Evolutionary conservation across 1,139 yeast genomes (phyloP).

Genomic region (Sugiyamaella xylanicola): DNA sequence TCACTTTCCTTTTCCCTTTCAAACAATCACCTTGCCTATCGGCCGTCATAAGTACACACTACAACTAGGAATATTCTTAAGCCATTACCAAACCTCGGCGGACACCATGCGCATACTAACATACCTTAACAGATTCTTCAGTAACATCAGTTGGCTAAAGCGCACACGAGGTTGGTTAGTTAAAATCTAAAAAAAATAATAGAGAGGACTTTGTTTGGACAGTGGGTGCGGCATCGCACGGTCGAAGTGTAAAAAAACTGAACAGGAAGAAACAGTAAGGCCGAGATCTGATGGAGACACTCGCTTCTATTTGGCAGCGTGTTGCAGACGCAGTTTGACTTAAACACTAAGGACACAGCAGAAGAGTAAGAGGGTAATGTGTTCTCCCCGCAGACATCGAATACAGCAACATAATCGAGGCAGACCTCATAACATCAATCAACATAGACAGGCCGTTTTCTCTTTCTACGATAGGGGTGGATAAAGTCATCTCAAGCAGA

Average conservation of each 20-base stretch:
- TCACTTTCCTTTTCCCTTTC: background rate
- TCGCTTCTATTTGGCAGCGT: too few relatives aligned
- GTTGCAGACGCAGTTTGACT: too few relatives aligned
- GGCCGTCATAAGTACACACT: slow-evolving; percentile 14
- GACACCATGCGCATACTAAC: slow-evolving; percentile 25
- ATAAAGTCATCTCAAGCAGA: too few relatives aligned
- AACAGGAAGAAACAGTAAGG: too few relatives aligned
- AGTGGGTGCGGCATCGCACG: background rate
- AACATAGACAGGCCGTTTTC: too few relatives aligned
- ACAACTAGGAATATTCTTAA: slow-evolving; percentile 8
- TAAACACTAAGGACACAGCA: too few relatives aligned
- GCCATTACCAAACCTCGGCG: slow-evolving; percentile 24
- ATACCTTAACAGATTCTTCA: slow-evolving; percentile 42
- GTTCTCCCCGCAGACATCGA: too few relatives aligned
- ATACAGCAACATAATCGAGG: too few relatives aligned
- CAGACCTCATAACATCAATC: too few relatives aligned
- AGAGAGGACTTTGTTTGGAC: background rate
- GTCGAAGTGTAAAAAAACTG: background rate
- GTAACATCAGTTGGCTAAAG: slow-evolving; percentile 42
- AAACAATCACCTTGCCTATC: background rate
- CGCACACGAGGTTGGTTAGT: slow-evolving; percentile 30
- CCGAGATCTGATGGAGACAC: too few relatives aligned
- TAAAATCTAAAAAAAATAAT: slow-evolving; percentile 4
- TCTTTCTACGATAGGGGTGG: too few relatives aligned
- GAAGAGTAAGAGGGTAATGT: too few relatives aligned